A percentile compares a stretch with the other conserved stretches of the same genome.
These are phyloP conservation scores for Phanerochaete sordida DNA, from an alignment of 768 basidiomycete genomes.

Conservation along the genomic window DNA sequence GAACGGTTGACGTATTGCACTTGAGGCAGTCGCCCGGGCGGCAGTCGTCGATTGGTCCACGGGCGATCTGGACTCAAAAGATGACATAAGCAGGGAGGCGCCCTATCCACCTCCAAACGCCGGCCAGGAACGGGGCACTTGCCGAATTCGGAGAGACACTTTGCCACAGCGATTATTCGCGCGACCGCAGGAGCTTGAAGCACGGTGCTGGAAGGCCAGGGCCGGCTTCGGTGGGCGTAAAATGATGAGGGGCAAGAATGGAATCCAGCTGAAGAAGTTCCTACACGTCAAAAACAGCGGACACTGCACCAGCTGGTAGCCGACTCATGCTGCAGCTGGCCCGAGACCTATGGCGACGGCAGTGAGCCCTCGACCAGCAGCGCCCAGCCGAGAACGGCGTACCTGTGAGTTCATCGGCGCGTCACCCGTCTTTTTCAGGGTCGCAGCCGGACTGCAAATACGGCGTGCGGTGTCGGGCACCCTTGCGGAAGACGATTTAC, in stretches of 20 bases:
- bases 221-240: too few relatives aligned
- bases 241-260: too few relatives aligned
- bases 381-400: background rate
- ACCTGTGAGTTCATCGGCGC: background rate
- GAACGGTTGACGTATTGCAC: slow-evolving; percentile 7
- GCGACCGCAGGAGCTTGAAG: too few relatives aligned
- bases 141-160: background rate
- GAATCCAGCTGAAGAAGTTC: too few relatives aligned
- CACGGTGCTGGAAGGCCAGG: too few relatives aligned
- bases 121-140: slow-evolving; percentile 15
- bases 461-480: too few relatives aligned
- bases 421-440: background rate
- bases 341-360: background rate
- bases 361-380: background rate
- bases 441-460: too few relatives aligned
- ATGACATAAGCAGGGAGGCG: slow-evolving; percentile 12
- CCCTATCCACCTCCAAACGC: background rate
- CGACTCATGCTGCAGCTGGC: background rate
- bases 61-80: slow-evolving; percentile 4
- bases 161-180: background rate
- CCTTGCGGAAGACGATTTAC: too few relatives aligned
- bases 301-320: too few relatives aligned
- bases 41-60: slow-evolving; percentile 5
- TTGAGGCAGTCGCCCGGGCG: background rate
- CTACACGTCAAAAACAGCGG: too few relatives aligned